phyloP scores from a whole-genome alignment of 176 grass and related monocot species.

The Paspalum notatum region DNA sequence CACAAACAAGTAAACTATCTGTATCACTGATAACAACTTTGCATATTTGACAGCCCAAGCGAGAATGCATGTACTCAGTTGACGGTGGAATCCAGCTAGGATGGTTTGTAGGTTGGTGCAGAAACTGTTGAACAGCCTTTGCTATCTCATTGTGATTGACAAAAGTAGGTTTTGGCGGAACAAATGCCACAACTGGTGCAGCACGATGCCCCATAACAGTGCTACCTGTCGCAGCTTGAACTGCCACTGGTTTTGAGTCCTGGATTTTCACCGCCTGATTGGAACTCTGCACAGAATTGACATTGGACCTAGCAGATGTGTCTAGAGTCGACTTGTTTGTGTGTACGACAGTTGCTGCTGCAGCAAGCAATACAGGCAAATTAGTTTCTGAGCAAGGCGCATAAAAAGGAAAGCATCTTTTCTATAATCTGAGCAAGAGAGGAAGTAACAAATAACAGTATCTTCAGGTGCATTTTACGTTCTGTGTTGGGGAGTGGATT shows the following conservation, averaged over 20 bases:
- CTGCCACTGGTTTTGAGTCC: constrained; percentile 48
- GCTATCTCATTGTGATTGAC: constrained; percentile 75
- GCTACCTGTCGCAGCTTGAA: constrained; percentile 53
- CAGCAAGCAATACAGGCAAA: constrained; percentile 20
- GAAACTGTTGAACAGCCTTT: constrained; percentile 66
- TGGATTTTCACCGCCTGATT: constrained; percentile 50
- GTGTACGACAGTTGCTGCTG: constrained; percentile 47
- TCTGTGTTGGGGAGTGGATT: background rate
- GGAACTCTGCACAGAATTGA: constrained; percentile 47
- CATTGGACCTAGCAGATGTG: constrained; percentile 49
- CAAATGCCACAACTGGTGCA: constrained; percentile 48
- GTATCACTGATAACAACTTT: constrained; percentile 71
- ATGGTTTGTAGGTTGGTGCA: constrained; percentile 56
- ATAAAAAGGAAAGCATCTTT: constrained; percentile 18
- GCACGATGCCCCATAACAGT: constrained; percentile 60
- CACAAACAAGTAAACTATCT: constrained; percentile 92
- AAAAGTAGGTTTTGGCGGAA: constrained; percentile 60
- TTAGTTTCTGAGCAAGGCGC: constrained; percentile 43
- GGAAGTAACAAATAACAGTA: background rate
- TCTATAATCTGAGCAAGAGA: constrained; percentile 4
- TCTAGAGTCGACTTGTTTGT: constrained; percentile 50
- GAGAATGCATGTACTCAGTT: constrained; percentile 81
- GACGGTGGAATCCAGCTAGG: constrained; percentile 89
- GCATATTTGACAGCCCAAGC: constrained; percentile 85
- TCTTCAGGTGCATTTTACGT: background rate